phyloP scores from a whole-genome alignment of 345 rosid species.

The Nephelium lappaceum region DNA sequence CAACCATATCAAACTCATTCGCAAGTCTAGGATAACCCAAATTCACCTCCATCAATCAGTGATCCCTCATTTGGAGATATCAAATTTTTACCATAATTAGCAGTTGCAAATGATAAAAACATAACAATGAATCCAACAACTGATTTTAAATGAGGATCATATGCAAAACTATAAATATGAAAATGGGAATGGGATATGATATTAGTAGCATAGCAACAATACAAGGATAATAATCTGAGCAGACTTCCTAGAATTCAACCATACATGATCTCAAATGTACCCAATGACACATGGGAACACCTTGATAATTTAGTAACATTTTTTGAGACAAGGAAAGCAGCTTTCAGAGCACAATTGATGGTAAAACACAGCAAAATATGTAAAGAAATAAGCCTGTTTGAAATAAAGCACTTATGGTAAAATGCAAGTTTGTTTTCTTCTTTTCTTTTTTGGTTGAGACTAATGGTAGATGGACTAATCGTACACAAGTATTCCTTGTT shows the following conservation, averaged over 20 bases:
- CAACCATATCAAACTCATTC: background rate
- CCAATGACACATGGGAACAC: too few species aligned
- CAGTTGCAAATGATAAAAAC: background rate
- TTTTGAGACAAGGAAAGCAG: background rate
- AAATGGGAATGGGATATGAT: background rate
- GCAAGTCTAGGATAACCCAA: background rate
- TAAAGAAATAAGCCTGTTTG: background rate
- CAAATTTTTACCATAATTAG: background rate
- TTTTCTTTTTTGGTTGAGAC: background rate
- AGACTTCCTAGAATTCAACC: background rate
- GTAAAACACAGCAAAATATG: background rate
- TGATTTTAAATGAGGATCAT: constrained; percentile 1
- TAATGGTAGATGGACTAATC: background rate
- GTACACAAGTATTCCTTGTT: background rate
- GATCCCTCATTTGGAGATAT: background rate
- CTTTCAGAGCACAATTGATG: background rate
- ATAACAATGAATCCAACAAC: background rate
- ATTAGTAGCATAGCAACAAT: background rate
- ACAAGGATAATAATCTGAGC: background rate
- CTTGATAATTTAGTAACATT: background rate
- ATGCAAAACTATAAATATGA: background rate
- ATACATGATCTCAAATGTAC: background rate
- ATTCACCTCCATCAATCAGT: background rate
- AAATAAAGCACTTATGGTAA: background rate
- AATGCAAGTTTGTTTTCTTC: background rate